Evolutionary conservation across 23 red algal genomes (phyloP).

Genomic region (Chondrus crispus): DNA sequence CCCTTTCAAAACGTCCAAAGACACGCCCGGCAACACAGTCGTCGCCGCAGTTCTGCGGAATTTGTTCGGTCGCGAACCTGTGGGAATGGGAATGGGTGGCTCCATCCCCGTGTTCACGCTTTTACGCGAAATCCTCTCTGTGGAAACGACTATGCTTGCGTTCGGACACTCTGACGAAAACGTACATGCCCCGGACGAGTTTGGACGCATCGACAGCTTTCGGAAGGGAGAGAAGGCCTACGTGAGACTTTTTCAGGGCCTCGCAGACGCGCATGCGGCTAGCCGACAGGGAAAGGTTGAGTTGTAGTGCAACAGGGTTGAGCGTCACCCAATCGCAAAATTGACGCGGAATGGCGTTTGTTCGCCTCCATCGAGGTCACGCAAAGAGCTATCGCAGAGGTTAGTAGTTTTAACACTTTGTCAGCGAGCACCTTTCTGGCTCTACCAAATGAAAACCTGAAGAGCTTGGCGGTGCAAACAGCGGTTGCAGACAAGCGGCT

Average conservation of each 20-base stretch:
- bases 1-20: conserved; percentile 27
- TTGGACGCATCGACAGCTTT: conserved; percentile 45
- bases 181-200: conserved; percentile 79
- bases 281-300: background rate
- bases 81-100: conserved; percentile 61
- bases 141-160: conserved; percentile 67
- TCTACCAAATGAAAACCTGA: too few relatives aligned
- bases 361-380: too few relatives aligned
- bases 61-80: conserved; percentile 39
- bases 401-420: too few relatives aligned
- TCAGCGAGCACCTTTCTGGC: too few relatives aligned
- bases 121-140: conserved; percentile 29
- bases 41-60: conserved; percentile 46
- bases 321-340: too few relatives aligned
- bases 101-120: conserved; percentile 56
- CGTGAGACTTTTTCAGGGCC: conserved; percentile 37
- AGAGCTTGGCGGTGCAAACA: too few relatives aligned
- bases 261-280: conserved; percentile 25
- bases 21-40: conserved; percentile 16
- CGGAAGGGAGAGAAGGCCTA: conserved; percentile 54
- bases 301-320: background rate
- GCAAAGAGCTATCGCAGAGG: too few relatives aligned
- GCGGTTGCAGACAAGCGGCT: too few relatives aligned
- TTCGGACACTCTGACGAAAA: conserved; percentile 71
- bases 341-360: too few relatives aligned